Base-by-base conservation (phyloP, 1,284 basidiomycete genomes). In the Phylloboletellus chloephorus region DNA sequence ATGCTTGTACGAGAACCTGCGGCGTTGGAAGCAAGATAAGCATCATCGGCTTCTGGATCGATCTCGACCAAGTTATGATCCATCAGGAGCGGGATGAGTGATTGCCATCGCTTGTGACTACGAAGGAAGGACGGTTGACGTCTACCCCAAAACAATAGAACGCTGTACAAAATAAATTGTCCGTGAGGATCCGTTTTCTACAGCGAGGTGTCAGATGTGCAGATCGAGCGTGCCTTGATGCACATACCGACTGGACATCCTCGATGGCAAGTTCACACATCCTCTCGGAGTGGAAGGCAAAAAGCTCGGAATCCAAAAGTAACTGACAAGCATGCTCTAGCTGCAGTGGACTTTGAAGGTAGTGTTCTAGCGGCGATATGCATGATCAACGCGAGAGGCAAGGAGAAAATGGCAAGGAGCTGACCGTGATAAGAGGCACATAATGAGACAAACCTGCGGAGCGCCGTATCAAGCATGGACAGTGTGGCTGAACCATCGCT, bases 131-230 rank as follows among this genome's bases (percentile, higher is more conserved):
- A 72, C 2, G 75, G 54, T 45, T 82, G 76, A 7, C 78, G 77
- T 23, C 78, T 76, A 2, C 92, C 93, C 57, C 85, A 83, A 51
- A 71, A 74, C 16, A 91, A 74, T 16, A 95, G 74, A 37, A 92
- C 67, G 49, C 81, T 77, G 63, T 90, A 92, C 22, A 84, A 70
- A 41, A 96, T 82, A 54, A 90, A 79, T 47, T 90, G 79, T 11
- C 75, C 71, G 54, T 94, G 91, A 1, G 92, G 91, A 56, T 95
- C 81, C n/a, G 90, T 93, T 56, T 76, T 83, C 85, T 91, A 58
- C 32, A 41, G 36, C 45, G 19, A 24, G 22, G 29, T 36, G 33
- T 38, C 0, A 58, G 39, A 15, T 19, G 23, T 23, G 38, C 5
- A 17, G 16, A 11, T 7, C 6, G 10, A 4, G 17, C 15, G 23